phyloP scores from a whole-genome alignment of 768 basidiomycete species.

The Suillus subaureus region DNA sequence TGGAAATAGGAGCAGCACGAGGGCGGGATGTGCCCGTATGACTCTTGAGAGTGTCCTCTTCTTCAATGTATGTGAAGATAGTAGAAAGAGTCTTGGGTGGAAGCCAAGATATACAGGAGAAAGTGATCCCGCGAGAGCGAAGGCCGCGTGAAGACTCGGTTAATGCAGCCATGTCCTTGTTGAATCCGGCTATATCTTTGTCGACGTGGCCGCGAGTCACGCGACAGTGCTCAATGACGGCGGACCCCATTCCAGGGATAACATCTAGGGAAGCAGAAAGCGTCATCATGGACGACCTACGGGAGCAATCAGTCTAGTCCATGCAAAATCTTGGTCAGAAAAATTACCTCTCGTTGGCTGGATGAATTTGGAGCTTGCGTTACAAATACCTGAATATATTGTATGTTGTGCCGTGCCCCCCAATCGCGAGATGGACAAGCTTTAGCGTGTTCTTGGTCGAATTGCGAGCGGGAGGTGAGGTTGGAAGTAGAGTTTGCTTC shows the following conservation, averaged over 20 bases:
- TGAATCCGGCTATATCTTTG: neutral
- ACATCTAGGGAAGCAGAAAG: neutral
- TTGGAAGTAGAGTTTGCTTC: neutral
- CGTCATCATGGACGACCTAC: neutral
- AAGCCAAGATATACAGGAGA: slow-evolving; percentile 21
- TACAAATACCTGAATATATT: slow-evolving; percentile 1
- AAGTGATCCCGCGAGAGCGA: slow-evolving; percentile 19
- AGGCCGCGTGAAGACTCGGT: slow-evolving; percentile 15
- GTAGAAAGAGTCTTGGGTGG: slow-evolving; percentile 25
- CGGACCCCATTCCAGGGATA: neutral
- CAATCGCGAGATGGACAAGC: neutral
- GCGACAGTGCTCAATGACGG: neutral
- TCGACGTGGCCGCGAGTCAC: slow-evolving; percentile 14
- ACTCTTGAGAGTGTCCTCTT: neutral
- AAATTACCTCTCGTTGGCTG: neutral
- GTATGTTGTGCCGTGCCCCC: neutral
- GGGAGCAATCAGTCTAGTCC: neutral
- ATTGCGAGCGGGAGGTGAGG: neutral
- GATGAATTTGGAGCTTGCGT: slow-evolving; percentile 15
- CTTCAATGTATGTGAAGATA: slow-evolving; percentile 18
- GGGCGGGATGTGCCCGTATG: neutral
- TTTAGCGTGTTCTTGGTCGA: neutral
- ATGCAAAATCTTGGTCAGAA: neutral
- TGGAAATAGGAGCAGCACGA: slow-evolving; percentile 21
- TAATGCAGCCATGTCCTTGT: slow-evolving; percentile 18